Percentiles rank a stretch among this genome's conserved stretches.
phyloP scores from a whole-genome alignment of 2,329 filamentous ascomycete genomes.

The Penicillium sp. region DNA sequence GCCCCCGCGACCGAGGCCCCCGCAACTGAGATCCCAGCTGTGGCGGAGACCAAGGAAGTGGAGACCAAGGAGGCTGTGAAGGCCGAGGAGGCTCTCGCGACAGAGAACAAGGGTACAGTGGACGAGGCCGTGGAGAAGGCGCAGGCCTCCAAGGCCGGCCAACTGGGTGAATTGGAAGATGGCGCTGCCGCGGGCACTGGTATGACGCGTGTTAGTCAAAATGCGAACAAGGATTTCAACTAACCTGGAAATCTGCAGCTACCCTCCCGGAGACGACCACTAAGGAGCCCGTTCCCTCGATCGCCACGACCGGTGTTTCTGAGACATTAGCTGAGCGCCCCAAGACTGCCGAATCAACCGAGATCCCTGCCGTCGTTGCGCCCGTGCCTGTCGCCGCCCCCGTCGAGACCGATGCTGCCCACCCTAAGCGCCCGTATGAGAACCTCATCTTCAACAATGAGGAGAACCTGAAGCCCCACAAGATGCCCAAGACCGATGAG shows the following conservation, averaged over 20 bases:
- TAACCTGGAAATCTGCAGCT: conserved; percentile 9
- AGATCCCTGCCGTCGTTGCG: conserved; percentile 5
- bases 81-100: conserved; percentile 5
- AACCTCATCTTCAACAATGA: conserved; percentile 33
- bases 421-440: conserved; percentile 39
- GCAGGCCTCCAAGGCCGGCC: conserved; percentile 23
- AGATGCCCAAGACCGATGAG: conserved; percentile 37
- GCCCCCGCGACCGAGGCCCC: conserved; percentile 1
- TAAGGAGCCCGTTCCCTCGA: conserved; percentile 21
- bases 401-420: conserved; percentile 21
- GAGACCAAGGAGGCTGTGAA: conserved; percentile 12
- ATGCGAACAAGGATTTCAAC: neutral
- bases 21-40: conserved; percentile 6
- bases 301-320: conserved; percentile 7
- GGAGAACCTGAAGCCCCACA: conserved; percentile 30
- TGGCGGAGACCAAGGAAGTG: conserved; percentile 12
- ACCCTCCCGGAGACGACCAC: conserved; percentile 22
- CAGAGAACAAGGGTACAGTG: conserved; percentile 11
- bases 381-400: conserved; percentile 2
- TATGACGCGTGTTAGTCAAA: conserved; percentile 11
- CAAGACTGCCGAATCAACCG: conserved; percentile 13
- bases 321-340: conserved; percentile 13
- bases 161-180: conserved; percentile 16
- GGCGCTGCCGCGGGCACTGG: conserved; percentile 18
- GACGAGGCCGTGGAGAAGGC: conserved; percentile 24